phyloP scores from a whole-genome alignment of 139 green algal genomes.

The Mesotaenium endlicherianum region DNA sequence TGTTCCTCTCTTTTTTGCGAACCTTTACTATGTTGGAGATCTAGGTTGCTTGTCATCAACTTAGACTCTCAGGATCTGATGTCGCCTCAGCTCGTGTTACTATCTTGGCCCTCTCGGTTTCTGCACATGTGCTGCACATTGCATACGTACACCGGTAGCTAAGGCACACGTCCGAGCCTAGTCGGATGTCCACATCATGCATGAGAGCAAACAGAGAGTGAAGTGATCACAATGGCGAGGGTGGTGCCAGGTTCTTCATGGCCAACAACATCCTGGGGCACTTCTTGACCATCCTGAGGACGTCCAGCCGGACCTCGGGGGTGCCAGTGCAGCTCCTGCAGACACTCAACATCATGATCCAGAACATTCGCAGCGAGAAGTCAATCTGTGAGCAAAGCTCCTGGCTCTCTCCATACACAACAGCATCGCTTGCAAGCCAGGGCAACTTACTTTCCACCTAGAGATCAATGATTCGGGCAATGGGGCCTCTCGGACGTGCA shows the following conservation, averaged over 20 bases:
- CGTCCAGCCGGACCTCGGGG: constrained; percentile 62
- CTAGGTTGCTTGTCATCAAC: no score
- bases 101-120: neutral
- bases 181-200: no score
- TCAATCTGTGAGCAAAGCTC: constrained; percentile 64
- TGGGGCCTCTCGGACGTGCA: no score
- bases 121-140: neutral
- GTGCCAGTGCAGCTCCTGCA: constrained; percentile 71
- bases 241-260: constrained; percentile 86
- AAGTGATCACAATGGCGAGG: neutral
- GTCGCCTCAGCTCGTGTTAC: neutral
- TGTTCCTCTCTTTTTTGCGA: neutral
- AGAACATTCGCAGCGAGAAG: constrained; percentile 88
- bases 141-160: no score
- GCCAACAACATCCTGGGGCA: constrained; percentile 88
- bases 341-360: constrained; percentile 92
- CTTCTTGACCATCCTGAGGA: constrained; percentile 78
- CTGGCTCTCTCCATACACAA: neutral
- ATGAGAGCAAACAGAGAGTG: neutral
- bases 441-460: no score
- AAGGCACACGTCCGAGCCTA: no score
- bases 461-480: no score
- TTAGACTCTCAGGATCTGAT: no score
- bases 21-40: neutral
- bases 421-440: neutral